A percentile compares a stretch with the other conserved stretches of the same genome.
Evolutionary conservation across 73 alveolate genomes (phyloP).

Genomic region (Stentor roeselii): DNA sequence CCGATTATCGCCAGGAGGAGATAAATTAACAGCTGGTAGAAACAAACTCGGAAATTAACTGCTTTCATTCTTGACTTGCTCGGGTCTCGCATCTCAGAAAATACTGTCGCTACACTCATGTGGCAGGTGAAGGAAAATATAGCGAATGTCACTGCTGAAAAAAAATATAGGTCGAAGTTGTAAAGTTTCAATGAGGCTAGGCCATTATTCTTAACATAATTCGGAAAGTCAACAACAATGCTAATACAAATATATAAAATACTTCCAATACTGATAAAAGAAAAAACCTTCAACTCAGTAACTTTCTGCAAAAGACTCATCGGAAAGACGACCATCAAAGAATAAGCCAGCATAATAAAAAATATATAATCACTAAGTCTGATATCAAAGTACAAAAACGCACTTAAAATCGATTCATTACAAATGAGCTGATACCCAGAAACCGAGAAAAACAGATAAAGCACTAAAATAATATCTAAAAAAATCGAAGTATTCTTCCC

Average conservation of each 20-base stretch:
- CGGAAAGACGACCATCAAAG: background rate
- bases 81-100: conserved; percentile 12
- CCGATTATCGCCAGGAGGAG: background rate
- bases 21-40: background rate
- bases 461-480: background rate
- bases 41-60: background rate
- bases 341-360: background rate
- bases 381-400: background rate
- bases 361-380: background rate
- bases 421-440: conserved; percentile 9
- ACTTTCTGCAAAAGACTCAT: conserved; percentile 6
- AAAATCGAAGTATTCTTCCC: conserved; percentile 8
- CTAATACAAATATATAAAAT: background rate
- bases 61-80: background rate
- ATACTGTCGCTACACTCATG: conserved; percentile 21
- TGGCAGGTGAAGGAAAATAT: conserved; percentile 1
- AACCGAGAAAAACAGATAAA: conserved; percentile 11
- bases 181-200: background rate
- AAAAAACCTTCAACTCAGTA: background rate
- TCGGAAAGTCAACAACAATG: background rate
- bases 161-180: background rate
- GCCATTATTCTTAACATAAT: background rate
- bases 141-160: conserved; percentile 19
- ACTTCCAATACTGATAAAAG: conserved; percentile 1
- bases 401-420: background rate